Evolutionary conservation across 163 green algal genomes (phyloP).

Genomic region (Scenedesmus sp.): DNA sequence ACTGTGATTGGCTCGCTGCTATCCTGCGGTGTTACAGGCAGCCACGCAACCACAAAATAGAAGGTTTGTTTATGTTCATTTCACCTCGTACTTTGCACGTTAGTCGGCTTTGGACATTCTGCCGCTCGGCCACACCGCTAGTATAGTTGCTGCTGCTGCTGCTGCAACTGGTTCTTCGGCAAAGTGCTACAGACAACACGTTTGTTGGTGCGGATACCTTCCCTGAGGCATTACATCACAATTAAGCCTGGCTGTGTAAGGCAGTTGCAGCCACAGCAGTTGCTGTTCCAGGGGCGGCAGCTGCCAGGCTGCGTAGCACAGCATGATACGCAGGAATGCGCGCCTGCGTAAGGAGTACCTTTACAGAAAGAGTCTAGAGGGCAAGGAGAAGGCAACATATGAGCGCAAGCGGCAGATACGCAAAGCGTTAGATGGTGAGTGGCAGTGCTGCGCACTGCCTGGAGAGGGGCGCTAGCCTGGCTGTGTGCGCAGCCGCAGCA

Average conservation of each 20-base stretch:
- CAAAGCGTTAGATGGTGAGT: constrained; percentile 87
- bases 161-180: background rate
- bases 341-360: constrained; percentile 96
- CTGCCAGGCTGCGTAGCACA: background rate
- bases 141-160: background rate
- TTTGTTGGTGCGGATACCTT: background rate
- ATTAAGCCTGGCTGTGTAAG: background rate
- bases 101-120: no score
- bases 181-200: background rate
- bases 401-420: constrained; percentile 96
- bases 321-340: constrained; percentile 92
- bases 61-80: no score
- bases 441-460: background rate
- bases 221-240: background rate
- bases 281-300: background rate
- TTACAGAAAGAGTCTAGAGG: constrained; percentile 97
- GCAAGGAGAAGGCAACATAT: constrained; percentile 94
- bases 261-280: constrained; percentile 7
- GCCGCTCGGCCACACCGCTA: no score
- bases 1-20: no score
- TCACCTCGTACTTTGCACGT: no score
- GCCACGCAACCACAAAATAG: no score
- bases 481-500: background rate
- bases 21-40: no score
- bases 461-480: background rate